Base-by-base conservation (phyloP, 2,329 filamentous ascomycete species). In the Fusarium xylarioides region DNA sequence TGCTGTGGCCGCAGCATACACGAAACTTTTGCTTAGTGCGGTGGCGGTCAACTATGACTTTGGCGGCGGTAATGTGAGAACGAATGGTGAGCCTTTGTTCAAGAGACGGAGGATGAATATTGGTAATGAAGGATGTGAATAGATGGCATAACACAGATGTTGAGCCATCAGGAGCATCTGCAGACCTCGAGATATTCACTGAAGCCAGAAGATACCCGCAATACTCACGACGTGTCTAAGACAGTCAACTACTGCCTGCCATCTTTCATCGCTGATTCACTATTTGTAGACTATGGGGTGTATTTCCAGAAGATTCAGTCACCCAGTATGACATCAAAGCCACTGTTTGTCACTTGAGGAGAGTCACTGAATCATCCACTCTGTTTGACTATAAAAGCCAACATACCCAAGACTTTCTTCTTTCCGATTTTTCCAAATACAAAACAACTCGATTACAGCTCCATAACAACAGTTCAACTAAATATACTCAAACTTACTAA, bases 151-250 rank as follows among this genome's bases (percentile, higher is more conserved):
- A 5, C 6, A 11, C 18, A 15, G 18, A 37, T 12, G 3, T 21
- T 38, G 34, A 10, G 32, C 18, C 3, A 5, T n/a, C 10, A 38
- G 4, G 4, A 7, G 23, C 5, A 18, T 18, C 10, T 28, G 7
- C 1, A n/a, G 14, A 21, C 8, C 14, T 10, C 7, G 5, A 28
- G 2, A 38, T 14, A n/a, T 7, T 28, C 18, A 53, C 50, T 18
- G 23, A n/a, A 9, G 5, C 19, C 2, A 7, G 4, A 9, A 7
- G 5, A 5, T 11, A 5, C 19, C 2, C 3, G 2, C 12, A 16
- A 5, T 3, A 4, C n/a, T 21, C 12, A 16, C 6, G 0, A 16
- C 12, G 9, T 7, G 3, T 10, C 32, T 0, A 11, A 16, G 12
- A 2, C 16, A 34, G 30, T 8, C 4, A 11, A 18, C 7, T 14